Base-by-base conservation (phyloP, 768 basidiomycete genomes). In the Termitomyces sp. region DNA sequence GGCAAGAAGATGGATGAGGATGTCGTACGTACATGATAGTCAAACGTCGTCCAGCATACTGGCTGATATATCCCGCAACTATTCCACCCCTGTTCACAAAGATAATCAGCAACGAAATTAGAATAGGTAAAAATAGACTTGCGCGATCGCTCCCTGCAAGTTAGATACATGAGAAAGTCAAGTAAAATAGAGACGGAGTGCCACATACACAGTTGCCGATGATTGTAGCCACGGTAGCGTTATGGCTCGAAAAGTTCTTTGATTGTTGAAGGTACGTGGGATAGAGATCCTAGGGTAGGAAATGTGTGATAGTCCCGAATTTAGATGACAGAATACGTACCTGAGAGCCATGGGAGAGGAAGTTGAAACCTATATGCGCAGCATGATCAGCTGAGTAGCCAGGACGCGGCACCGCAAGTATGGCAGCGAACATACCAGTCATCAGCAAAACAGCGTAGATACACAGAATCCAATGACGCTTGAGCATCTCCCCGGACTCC, bases 401-500 rank as follows among this genome's bases (percentile, higher is more conserved):
- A 20, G 4, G 15, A 6, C 13, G 12, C n/a, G 29, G 5, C 3
- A 49, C 39, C 8, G 26, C 31, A 37, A 26, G 18, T 3, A 13
- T 8, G 15, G 12, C 7, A 9, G 34, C 10, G n/a, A 16, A 47
- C 64, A 18, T 15, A 65, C 60, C 64, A 45, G 64, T 63, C 62
- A 63, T 63, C 4, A 65, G 49, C 20, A 65, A 28, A 20, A 94
- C 80, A 1, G 89, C 88, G 65, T 94, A 95, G 51, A 94, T 84
- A 67, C 89, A 92, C 34, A 90, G 68, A 13, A 84, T 62, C 93
- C 92, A 96, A 67, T 97, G 91, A 13, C 65, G 70, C 74, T 82
- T 90, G 31, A 95, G 72, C 92, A 95, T 96, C 55, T 73, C 74
- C 57, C 80, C 77, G 0, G 85, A 83, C 70, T 94, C 92, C 53